Conservation (phyloP, 441 rosid species). For the Bruguiera hainesii region DNA sequence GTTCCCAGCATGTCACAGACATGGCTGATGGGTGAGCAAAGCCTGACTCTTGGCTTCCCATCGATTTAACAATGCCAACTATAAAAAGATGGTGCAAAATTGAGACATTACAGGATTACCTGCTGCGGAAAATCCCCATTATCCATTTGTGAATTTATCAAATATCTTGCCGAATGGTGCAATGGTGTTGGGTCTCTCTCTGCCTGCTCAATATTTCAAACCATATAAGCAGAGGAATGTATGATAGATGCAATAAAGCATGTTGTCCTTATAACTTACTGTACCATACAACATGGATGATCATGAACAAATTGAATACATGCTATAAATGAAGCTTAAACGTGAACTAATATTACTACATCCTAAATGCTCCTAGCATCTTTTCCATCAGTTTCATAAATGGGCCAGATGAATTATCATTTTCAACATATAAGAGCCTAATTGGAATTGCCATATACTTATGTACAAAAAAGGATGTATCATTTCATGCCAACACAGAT, state of each 20-base stretch:
- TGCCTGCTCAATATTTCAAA: constrained; percentile 33
- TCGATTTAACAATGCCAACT: no score
- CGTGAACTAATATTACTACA: not conserved
- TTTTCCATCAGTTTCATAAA: constrained; percentile 1
- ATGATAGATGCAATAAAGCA: not conserved
- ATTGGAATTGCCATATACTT: not conserved
- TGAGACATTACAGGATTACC: constrained; percentile 23
- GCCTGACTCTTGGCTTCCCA: no score
- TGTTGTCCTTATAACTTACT: no score
- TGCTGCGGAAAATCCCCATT: constrained; percentile 61
- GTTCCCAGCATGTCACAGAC: no score
- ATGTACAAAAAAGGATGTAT: not conserved
- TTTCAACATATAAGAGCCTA: not conserved
- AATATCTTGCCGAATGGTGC: constrained; percentile 46
- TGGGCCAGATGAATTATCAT: not conserved
- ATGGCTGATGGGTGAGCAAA: no score
- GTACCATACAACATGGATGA: not conserved
- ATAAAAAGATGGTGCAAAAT: not conserved
- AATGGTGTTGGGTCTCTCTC: constrained; percentile 50
- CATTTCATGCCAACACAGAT: not conserved
- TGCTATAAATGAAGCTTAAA: not conserved
- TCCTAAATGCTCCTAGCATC: not conserved
- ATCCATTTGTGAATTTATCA: constrained; percentile 58
- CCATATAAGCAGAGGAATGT: not conserved
- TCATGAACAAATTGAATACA: not conserved